These are phyloP conservation scores for Dactylellina drechsleri DNA, from an alignment of 2,329 filamentous ascomycete genomes.

Conservation along the genomic window DNA sequence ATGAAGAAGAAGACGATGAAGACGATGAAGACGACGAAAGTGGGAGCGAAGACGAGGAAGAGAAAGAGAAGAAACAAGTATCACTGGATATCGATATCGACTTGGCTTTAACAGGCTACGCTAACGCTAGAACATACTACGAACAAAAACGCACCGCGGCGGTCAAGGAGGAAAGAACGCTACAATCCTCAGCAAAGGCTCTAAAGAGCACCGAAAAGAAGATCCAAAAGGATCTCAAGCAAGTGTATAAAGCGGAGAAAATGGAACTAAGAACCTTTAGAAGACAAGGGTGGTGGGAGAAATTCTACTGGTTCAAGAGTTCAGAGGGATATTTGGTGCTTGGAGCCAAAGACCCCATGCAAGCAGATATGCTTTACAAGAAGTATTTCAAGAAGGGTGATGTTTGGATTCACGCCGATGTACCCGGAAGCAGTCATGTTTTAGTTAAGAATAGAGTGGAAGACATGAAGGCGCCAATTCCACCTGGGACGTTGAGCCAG, in stretches of 20 bases:
- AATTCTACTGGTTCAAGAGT: constrained; percentile 94
- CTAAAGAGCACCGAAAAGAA: constrained; percentile 91
- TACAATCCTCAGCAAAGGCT: constrained; percentile 81
- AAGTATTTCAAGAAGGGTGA: constrained; percentile 88
- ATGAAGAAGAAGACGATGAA: constrained; percentile 74
- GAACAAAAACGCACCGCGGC: constrained; percentile 86
- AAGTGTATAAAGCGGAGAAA: constrained; percentile 90
- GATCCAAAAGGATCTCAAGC: constrained; percentile 84
- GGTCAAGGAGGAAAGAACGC: constrained; percentile 86
- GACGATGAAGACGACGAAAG: constrained; percentile 67
- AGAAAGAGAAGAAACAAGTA: constrained; percentile 60
- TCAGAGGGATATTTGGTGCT: constrained; percentile 94
- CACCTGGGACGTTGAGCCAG: constrained; percentile 89
- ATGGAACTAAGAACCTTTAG: constrained; percentile 83
- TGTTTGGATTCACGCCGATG: constrained; percentile 88
- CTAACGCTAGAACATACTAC: constrained; percentile 91
- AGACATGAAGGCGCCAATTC: constrained; percentile 83
- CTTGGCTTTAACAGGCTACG: constrained; percentile 81
- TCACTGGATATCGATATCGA: constrained; percentile 82
- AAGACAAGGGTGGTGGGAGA: constrained; percentile 93
- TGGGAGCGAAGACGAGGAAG: constrained; percentile 62
- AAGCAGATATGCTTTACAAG: constrained; percentile 91
- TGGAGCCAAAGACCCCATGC: constrained; percentile 85
- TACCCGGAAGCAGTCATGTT: constrained; percentile 83
- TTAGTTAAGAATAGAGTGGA: constrained; percentile 87